Base-by-base conservation (phyloP, 2,329 filamentous ascomycete species). In the Aspergillus aculeatus region DNA sequence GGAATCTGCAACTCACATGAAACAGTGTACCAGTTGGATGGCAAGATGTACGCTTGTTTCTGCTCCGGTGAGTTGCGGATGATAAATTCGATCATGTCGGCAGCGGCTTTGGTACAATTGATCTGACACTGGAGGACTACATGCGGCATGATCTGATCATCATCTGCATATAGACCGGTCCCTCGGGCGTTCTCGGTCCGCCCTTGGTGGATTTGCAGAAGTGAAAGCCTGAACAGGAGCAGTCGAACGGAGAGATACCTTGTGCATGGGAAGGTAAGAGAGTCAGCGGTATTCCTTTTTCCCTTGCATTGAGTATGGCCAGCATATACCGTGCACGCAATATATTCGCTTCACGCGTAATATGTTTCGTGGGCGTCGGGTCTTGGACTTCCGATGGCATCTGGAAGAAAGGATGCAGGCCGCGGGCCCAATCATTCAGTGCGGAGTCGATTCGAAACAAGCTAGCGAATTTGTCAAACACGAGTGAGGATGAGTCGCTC, bases 231-330 rank as follows among this genome's bases (percentile, higher is more conserved):
- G 12, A 61, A 62, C 5, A 62, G 55, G 14, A 62, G 61, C 2
- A 62, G 55, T 29, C 61, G 55, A 21, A 62, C 58, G 23, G 58
- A 62, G 6, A 62, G 58, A 50, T 62, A 62, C 26, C 61, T 62
- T 23, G 11, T 12, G 5, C 5, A 29, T n/a, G 7, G 26, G 26
- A n/a, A 10, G 16, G 26, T 1, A 21, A 21, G 19, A 52, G 26
- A 16, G 50, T 9, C 38, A 23, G 10, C 1, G 19, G 5, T 1
- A 9, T 29, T 29, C 26, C 3, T 10, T 29, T 26, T 3, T 9
- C 9, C 24, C 5, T 52, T 4, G 9, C 5, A 14, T 4, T 6
- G 12, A 10, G 1, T 11, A 52, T 14, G 4, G 9, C 1, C 11
- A 23, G 11, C 23, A 52, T 31, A 26, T 10, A 52, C 50, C 50